A percentile compares a stretch with the other conserved stretches of the same genome.
Conservation (phyloP, 2,329 filamentous ascomycete species). For the Talaromyces rugulosus region DNA sequence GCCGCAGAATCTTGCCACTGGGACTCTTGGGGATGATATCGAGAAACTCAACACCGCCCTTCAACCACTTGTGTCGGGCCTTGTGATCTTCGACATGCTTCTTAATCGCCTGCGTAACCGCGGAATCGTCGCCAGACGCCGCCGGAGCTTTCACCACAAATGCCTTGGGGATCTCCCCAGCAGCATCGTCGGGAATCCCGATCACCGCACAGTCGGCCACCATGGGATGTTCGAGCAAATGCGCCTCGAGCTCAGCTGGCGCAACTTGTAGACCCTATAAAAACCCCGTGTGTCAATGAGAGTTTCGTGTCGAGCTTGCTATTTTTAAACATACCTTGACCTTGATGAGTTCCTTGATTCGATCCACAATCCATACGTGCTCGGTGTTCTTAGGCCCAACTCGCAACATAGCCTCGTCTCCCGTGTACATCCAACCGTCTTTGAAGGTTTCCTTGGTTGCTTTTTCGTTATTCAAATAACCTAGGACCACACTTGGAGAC, state of each 20-base stretch:
- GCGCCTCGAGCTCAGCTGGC: slow-evolving; percentile 76
- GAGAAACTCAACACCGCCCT: slow-evolving; percentile 56
- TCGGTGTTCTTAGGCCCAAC: slow-evolving; percentile 64
- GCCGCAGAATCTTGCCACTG: slow-evolving; percentile 60
- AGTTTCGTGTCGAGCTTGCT: background rate
- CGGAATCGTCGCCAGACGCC: slow-evolving; percentile 50
- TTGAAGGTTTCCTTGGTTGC: slow-evolving; percentile 78
- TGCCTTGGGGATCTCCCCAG: slow-evolving; percentile 61
- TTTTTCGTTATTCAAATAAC: slow-evolving; percentile 82
- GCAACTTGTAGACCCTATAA: slow-evolving; percentile 73
- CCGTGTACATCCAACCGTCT: slow-evolving; percentile 77
- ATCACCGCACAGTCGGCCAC: slow-evolving; percentile 81
- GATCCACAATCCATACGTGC: slow-evolving; percentile 80
- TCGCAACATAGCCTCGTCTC: slow-evolving; percentile 73
- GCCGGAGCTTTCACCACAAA: slow-evolving; percentile 57
- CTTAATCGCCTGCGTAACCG: slow-evolving; percentile 48
- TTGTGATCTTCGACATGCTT: slow-evolving; percentile 60
- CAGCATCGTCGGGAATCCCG: slow-evolving; percentile 60
- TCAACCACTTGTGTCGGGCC: slow-evolving; percentile 59
- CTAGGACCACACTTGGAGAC: slow-evolving; percentile 70
- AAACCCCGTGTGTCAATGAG: slow-evolving; percentile 1
- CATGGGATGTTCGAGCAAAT: slow-evolving; percentile 67
- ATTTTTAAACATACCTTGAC: slow-evolving; percentile 56
- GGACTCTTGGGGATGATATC: slow-evolving; percentile 58
- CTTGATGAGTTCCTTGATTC: slow-evolving; percentile 75